Evolutionary conservation across 2,329 filamentous ascomycete species (phyloP).

Genomic region (Epichloe bromicola): DNA sequence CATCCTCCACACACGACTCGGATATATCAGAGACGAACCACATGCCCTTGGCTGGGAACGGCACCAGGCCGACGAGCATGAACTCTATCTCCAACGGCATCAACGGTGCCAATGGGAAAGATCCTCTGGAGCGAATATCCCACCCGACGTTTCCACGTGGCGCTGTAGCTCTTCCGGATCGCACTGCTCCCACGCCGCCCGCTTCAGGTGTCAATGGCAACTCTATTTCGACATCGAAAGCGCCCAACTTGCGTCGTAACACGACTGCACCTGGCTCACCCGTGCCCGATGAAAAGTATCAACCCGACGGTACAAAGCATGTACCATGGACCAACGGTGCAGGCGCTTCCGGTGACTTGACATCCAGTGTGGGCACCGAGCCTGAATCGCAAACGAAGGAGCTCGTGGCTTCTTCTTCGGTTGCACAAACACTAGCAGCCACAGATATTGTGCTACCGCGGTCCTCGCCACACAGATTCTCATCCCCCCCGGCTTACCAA

Average conservation of each 20-base stretch:
- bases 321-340: background rate
- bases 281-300: background rate
- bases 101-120: constrained; percentile 22
- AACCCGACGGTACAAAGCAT: background rate
- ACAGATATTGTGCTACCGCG: constrained; percentile 3
- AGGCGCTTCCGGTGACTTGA: background rate
- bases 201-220: constrained; percentile 11
- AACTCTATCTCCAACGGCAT: constrained; percentile 45
- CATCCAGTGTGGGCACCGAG: background rate
- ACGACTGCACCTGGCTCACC: background rate
- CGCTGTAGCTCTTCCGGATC: constrained; percentile 16
- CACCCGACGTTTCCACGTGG: constrained; percentile 16
- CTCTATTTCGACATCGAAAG: background rate
- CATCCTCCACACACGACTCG: constrained; percentile 39
- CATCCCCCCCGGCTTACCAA: constrained; percentile 51
- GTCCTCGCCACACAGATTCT: constrained; percentile 42
- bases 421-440: constrained; percentile 1
- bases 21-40: constrained; percentile 33
- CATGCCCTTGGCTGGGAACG: constrained; percentile 30
- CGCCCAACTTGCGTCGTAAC: background rate
- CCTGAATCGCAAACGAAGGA: constrained; percentile 1
- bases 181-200: constrained; percentile 14
- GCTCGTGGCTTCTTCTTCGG: background rate
- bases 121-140: constrained; percentile 15
- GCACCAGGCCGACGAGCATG: constrained; percentile 38